Evolutionary conservation across 2,329 filamentous ascomycete genomes (phyloP), one percentile per base, ranked within the genome.

Genomic region (Pestalotiopsis sp.): DNA sequence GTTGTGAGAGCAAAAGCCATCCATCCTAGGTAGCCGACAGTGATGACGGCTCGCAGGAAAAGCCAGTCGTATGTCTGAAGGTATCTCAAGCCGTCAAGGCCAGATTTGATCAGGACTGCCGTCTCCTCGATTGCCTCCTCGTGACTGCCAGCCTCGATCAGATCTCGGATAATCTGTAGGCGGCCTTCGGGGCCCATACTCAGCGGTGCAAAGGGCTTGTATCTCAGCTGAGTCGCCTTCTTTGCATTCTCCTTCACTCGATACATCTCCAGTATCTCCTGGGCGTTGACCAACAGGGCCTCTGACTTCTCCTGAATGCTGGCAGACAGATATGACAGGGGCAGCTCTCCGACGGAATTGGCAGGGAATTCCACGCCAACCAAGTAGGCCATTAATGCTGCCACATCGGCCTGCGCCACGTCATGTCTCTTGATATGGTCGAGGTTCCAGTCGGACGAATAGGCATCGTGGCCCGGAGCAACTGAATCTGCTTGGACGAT

Each of bases 41-140:
- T 98, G 69, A 99, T 92, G 64, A 99, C 85, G 2, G 93, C 92
- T 70, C 96, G 88, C 45, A 99, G 83, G 81, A 99, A 99, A 2
- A 99, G 86, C 96, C 96, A 99, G 82, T 99, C 96, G 76, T 99
- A 99, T 0, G 95, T 99, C 80, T 99, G 96, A 31, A 99, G 86
- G 78, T 99, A 99, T 65, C 96, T 89, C 70, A 99, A 83, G 7
- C 96, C 96, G 70, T 94, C 88, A 1, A 99, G 86, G 1, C 90
- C 92, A 65, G 93, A 82, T 69, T 92, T 87, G 70, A 98, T 92
- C 14, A 99, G 85, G 36, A 90, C 88, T 57, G 92, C 90, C 1
- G 93, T 94, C 74, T 93, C 88, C 68, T 89, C 84, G 73, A 98
- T 97, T 1, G 95, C 93, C 73, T 93, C 88, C 68, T 95, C 90